Conservation (phyloP, 768 basidiomycete genomes). For the Tulasnella sp. region DNA sequence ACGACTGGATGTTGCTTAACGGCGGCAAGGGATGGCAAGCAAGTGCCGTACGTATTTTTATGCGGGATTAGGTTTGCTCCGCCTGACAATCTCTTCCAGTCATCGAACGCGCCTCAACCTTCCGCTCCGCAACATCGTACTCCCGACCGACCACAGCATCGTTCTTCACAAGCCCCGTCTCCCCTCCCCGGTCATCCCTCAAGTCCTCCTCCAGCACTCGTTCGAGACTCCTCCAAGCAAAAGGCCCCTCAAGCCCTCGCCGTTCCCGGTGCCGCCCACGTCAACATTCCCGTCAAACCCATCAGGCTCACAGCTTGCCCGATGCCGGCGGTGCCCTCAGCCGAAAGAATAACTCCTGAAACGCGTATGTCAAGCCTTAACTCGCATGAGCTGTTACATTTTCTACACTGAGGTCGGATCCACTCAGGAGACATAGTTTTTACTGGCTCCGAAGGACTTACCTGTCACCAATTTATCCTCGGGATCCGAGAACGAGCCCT, state of each 20-base stretch:
- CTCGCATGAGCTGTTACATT: no score
- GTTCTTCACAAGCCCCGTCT: slow-evolving; percentile 25
- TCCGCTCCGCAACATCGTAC: slow-evolving; percentile 41
- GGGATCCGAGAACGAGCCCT: no score
- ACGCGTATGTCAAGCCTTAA: no score
- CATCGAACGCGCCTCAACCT: slow-evolving; percentile 1
- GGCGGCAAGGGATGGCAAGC: slow-evolving; percentile 94
- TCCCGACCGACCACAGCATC: slow-evolving; percentile 38
- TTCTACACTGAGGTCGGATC: no score
- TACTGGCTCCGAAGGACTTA: no score
- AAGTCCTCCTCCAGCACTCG: slow-evolving; percentile 74
- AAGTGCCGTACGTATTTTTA: slow-evolving; percentile 56
- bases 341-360: no score
- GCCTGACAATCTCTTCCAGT: neutral
- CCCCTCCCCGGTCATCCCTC: slow-evolving; percentile 31
- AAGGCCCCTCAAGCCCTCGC: slow-evolving; percentile 54
- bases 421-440: no score
- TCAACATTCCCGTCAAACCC: no score
- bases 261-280: slow-evolving; percentile 65
- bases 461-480: no score
- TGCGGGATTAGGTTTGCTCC: no score
- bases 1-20: slow-evolving; percentile 94
- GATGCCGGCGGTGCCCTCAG: no score
- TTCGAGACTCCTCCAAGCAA: slow-evolving; percentile 70
- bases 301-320: no score